Evolutionary conservation across 2,329 filamentous ascomycete species (phyloP), one percentile per base, ranked within the genome.

Genomic region (Lecanosticta acicola): DNA sequence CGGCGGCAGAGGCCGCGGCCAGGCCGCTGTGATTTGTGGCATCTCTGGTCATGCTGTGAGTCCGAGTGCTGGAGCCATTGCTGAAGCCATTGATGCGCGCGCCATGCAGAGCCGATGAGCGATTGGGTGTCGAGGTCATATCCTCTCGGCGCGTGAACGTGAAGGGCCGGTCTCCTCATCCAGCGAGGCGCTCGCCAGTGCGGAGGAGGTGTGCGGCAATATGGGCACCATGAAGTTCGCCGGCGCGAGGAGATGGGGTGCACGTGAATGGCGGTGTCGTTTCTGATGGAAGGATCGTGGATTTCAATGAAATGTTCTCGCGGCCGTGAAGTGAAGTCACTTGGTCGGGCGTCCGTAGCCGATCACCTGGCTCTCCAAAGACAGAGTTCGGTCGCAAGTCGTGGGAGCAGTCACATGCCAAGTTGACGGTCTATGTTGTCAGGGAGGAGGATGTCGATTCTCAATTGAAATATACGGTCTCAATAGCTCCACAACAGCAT

Each of bases 1-100:
- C 63, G 39, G 51, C 56, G 45, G 41, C 35, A 36, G 48, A 44
- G 34, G 45, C 41, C 48, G 54, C 55, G 41, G 48, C 65, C 52
- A 64, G 63, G 47, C 61, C 63, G 32, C 18, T 20, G 19, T 29
- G 63, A 63, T 58, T 29, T 5, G 67, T 59, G 40, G 51, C 61
- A 58, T 72, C 70, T 61, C 71, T 65, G 53, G 62, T 71, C 66
- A 73, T 65, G 57, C 68, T 72, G 45, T 66, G 64, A 10, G 65
- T 68, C 55, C 68, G 68, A 56, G 69, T 59, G 49, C 59, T 63
- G 61, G 58, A 62, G 62, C 57, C 57, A 54, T 60, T 56, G 48
- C 7, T 5, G 7, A 29, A 29, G 24, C 65, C 69, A 69, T 72
- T 65, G 36, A 49, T 43, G 55, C 51, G 49, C 34, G 49, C 48